Conservation (phyloP, 768 basidiomycete genomes). For the Trametes punicea region DNA sequence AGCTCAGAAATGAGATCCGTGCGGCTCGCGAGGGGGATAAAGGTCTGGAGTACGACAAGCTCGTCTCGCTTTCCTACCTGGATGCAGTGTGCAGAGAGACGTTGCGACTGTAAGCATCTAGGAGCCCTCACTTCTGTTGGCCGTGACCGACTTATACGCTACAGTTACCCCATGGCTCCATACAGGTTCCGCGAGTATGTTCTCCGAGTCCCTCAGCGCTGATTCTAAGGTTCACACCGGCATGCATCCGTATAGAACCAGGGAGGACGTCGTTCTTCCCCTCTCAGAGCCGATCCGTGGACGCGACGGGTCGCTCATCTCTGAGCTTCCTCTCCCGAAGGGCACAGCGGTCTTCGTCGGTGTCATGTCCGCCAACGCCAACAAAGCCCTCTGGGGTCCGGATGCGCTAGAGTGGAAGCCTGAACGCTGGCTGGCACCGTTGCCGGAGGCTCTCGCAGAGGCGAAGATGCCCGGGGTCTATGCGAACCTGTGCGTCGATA, state of each 20-base stretch:
- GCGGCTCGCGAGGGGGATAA: neutral
- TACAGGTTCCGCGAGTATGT: slow-evolving; percentile 17
- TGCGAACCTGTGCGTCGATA: slow-evolving; percentile 15
- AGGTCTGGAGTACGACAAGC: slow-evolving; percentile 26
- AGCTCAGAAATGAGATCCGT: neutral
- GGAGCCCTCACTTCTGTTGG: neutral
- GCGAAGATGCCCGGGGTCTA: slow-evolving; percentile 21
- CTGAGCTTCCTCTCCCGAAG: slow-evolving; percentile 34
- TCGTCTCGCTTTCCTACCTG: slow-evolving; percentile 27
- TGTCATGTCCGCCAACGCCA: slow-evolving; percentile 38
- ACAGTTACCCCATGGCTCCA: slow-evolving; percentile 13
- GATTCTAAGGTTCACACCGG: no score
- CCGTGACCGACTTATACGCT: neutral
- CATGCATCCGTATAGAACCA: slow-evolving; percentile 16
- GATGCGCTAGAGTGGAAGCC: slow-evolving; percentile 42
- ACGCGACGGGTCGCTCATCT: slow-evolving; percentile 14
- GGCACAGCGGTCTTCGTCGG: slow-evolving; percentile 39
- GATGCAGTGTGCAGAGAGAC: slow-evolving; percentile 29
- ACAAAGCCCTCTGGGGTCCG: slow-evolving; percentile 41
- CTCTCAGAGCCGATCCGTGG: slow-evolving; percentile 20
- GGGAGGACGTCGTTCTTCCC: slow-evolving; percentile 43
- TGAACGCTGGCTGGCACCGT: slow-evolving; percentile 37
- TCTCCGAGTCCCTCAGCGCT: neutral
- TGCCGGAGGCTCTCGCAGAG: slow-evolving; percentile 10
- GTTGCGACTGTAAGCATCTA: slow-evolving; percentile 22